Percentiles rank a stretch among this genome's conserved stretches.
These are phyloP conservation scores for Nicotiana noctiflora DNA, from an alignment of 257 asterid genomes.

Conservation along the genomic window DNA sequence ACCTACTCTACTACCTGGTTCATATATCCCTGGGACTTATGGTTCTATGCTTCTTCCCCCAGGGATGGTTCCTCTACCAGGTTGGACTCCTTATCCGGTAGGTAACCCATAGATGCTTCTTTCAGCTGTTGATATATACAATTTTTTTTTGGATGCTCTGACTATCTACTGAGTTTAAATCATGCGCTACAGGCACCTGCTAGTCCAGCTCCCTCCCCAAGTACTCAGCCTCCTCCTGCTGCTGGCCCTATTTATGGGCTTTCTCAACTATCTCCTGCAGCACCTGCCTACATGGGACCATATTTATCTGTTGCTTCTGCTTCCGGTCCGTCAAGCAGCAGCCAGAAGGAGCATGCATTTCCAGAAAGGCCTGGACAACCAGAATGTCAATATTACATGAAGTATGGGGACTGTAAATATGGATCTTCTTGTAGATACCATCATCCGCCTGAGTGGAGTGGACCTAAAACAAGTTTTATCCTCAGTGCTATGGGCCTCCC, in stretches of 20 bases:
- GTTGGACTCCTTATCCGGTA: constrained; percentile 88
- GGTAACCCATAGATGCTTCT: constrained; percentile 18
- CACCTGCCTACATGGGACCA: constrained; percentile 69
- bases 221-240: constrained; percentile 53
- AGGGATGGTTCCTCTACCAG: constrained; percentile 70
- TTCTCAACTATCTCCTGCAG: constrained; percentile 70
- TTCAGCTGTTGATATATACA: background rate
- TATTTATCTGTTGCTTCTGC: constrained; percentile 56
- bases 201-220: constrained; percentile 56
- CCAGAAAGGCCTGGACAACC: constrained; percentile 92
- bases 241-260: constrained; percentile 52
- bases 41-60: constrained; percentile 72
- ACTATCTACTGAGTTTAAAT: constrained; percentile 14
- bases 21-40: constrained; percentile 67
- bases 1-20: constrained; percentile 65
- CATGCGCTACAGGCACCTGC: constrained; percentile 40
- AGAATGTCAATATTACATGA: constrained; percentile 76
- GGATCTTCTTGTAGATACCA: constrained; percentile 85
- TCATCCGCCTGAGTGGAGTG: constrained; percentile 73
- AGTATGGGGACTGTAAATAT: constrained; percentile 83
- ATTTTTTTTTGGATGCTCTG: background rate
- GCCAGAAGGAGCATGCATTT: constrained; percentile 49
- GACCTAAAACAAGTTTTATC: constrained; percentile 37
- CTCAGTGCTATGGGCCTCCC: constrained; percentile 92
- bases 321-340: constrained; percentile 55